phyloP scores from a whole-genome alignment of 1,284 basidiomycete genomes.

The Apiotrichum gracile region DNA sequence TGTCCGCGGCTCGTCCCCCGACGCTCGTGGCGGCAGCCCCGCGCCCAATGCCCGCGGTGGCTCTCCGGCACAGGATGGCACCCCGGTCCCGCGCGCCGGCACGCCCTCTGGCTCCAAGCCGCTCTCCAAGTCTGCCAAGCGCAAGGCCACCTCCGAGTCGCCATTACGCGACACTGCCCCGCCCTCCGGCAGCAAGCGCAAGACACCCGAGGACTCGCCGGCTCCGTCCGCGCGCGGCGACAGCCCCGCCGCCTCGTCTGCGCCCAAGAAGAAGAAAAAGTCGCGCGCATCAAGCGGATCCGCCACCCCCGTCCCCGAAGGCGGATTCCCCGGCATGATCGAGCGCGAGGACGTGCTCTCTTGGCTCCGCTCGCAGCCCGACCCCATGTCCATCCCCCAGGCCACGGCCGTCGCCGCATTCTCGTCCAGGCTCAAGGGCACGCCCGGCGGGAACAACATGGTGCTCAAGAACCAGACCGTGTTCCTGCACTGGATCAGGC shows the following conservation, averaged over 20 bases:
- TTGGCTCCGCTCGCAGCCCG: slow-evolving; percentile 28
- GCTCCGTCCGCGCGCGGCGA: background rate
- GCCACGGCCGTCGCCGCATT: slow-evolving; percentile 26
- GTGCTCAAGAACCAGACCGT: slow-evolving; percentile 25
- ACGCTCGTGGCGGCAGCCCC: slow-evolving; percentile 12
- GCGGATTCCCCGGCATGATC: no score
- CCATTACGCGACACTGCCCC: slow-evolving; percentile 5
- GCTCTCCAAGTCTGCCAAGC: slow-evolving; percentile 14
- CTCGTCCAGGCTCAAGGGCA: slow-evolving; percentile 16
- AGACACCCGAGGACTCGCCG: slow-evolving; percentile 11
- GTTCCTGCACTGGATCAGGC: slow-evolving; percentile 25
- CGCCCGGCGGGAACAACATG: slow-evolving; percentile 10
- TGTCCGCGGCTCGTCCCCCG: slow-evolving; percentile 19
- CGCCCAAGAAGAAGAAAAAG: slow-evolving; percentile 48
- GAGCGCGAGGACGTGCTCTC: slow-evolving; percentile 28
- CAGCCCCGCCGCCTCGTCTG: background rate
- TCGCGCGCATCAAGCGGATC: slow-evolving; percentile 1
- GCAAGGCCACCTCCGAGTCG: slow-evolving; percentile 14
- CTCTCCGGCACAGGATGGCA: no score
- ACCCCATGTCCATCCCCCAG: slow-evolving; percentile 22
- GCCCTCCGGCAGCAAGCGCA: slow-evolving; percentile 15
- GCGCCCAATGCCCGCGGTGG: slow-evolving; percentile 4
- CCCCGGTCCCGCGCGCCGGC: slow-evolving; percentile 13
- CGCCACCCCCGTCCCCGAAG: slow-evolving; percentile 12
- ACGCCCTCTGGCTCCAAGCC: slow-evolving; percentile 2